Evolutionary conservation across 2,329 filamentous ascomycete species (phyloP).

Genomic region (Nemania diffusa): DNA sequence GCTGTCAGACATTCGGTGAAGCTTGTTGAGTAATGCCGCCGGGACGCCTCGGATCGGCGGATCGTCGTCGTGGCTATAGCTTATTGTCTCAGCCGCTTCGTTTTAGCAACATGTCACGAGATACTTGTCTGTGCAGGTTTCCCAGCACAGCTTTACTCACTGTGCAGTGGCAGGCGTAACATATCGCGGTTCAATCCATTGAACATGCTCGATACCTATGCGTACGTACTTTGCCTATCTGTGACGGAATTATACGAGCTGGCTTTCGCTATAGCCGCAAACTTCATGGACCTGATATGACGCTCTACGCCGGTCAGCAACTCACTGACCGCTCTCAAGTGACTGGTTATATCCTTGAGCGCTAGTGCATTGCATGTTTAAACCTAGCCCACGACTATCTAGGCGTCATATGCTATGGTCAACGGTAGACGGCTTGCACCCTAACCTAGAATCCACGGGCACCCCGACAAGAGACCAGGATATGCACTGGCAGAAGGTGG

Average conservation of each 20-base stretch:
- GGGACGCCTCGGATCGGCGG: not conserved
- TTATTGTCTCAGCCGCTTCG: not conserved
- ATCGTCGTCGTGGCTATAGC: not conserved
- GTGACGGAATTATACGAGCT: not conserved
- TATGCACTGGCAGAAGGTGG: not conserved
- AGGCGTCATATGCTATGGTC: constrained; percentile 4
- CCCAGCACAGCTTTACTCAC: not conserved
- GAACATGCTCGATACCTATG: not conserved
- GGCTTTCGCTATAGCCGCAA: not conserved
- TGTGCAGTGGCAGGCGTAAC: not conserved
- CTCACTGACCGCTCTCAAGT: not conserved
- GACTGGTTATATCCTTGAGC: not conserved
- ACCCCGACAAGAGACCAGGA: constrained; percentile 26
- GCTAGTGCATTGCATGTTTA: not conserved
- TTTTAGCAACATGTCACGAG: not conserved
- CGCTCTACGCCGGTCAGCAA: not conserved
- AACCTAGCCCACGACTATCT: not conserved
- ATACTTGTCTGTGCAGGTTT: not conserved
- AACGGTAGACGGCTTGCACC: not conserved
- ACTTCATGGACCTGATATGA: not conserved
- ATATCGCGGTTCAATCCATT: not conserved
- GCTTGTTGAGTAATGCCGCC: not conserved
- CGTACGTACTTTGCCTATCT: not conserved
- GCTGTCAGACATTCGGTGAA: not conserved
- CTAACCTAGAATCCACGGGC: constrained; percentile 13